These are phyloP conservation scores for Phtheirospermum japonicum DNA, from an alignment of 257 asterid genomes.

Conservation along the genomic window DNA sequence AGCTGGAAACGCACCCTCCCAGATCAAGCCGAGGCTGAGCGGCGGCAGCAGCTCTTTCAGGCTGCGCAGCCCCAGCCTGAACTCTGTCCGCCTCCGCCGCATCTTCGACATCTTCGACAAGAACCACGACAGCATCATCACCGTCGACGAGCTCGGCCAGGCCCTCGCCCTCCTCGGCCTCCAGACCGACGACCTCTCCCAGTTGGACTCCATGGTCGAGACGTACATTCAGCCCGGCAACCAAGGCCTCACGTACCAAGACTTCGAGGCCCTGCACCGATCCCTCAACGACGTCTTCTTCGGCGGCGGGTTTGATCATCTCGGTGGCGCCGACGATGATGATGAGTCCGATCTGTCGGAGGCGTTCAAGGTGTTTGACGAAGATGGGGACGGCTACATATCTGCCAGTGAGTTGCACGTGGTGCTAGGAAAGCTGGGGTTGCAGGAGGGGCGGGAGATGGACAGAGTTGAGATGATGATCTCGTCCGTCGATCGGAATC, in stretches of 20 bases:
- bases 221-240: conserved; percentile 45
- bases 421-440: conserved; percentile 60
- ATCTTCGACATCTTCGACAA: conserved; percentile 71
- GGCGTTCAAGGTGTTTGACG: conserved; percentile 82
- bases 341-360: conserved; percentile 61
- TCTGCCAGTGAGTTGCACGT: conserved; percentile 62
- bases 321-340: conserved; percentile 7
- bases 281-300: conserved; percentile 49
- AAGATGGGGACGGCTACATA: conserved; percentile 73
- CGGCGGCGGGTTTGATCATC: conserved; percentile 22
- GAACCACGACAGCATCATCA: conserved; percentile 59
- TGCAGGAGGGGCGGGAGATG: conserved; percentile 48
- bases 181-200: conserved; percentile 37
- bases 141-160: conserved; percentile 56
- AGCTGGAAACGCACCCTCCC: background rate
- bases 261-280: conserved; percentile 56
- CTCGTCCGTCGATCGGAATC: conserved; percentile 60
- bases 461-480: conserved; percentile 70
- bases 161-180: conserved; percentile 66
- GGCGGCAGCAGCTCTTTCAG: conserved; percentile 41
- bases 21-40: conserved; percentile 10
- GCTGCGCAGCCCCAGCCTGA: conserved; percentile 70
- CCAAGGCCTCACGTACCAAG: conserved; percentile 49
- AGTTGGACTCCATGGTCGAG: conserved; percentile 40
- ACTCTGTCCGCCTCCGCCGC: conserved; percentile 70